These are phyloP conservation scores for Debaryomyces sp. DNA, from an alignment of 1,139 yeast genomes.

Conservation along the genomic window DNA sequence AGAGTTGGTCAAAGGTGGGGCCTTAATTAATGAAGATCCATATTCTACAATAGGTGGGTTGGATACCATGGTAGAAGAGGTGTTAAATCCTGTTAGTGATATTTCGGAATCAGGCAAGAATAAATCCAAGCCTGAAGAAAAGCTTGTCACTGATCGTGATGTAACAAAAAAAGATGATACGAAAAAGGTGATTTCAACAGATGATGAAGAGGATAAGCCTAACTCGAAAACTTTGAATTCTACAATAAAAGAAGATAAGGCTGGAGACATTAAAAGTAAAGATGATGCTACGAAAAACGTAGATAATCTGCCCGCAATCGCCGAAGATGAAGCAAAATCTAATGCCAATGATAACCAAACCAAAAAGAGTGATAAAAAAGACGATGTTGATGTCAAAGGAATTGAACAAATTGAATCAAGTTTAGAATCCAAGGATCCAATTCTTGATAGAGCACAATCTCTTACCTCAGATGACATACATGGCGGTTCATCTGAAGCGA, in stretches of 20 bases:
- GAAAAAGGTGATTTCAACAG: not conserved
- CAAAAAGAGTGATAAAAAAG: not conserved
- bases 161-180: not conserved
- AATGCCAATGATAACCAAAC: not conserved
- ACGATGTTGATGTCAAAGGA: conserved; percentile 6
- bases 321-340: not conserved
- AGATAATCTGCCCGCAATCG: not conserved
- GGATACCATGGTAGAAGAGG: conserved; percentile 46
- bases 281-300: not conserved
- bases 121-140: conserved; percentile 3
- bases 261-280: not conserved
- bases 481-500: not conserved
- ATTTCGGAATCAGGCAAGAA: not conserved
- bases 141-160: not conserved
- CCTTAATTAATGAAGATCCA: conserved; percentile 50
- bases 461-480: conserved; percentile 1
- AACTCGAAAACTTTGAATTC: not conserved
- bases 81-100: conserved; percentile 22
- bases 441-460: not conserved
- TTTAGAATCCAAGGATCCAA: not conserved
- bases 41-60: conserved; percentile 42
- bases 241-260: not conserved
- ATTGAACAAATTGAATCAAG: conserved; percentile 14
- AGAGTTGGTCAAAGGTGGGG: conserved; percentile 47
- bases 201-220: not conserved